Evolutionary conservation across 2,329 filamentous ascomycete species (phyloP).

Genomic region (Apiospora malaysiana): DNA sequence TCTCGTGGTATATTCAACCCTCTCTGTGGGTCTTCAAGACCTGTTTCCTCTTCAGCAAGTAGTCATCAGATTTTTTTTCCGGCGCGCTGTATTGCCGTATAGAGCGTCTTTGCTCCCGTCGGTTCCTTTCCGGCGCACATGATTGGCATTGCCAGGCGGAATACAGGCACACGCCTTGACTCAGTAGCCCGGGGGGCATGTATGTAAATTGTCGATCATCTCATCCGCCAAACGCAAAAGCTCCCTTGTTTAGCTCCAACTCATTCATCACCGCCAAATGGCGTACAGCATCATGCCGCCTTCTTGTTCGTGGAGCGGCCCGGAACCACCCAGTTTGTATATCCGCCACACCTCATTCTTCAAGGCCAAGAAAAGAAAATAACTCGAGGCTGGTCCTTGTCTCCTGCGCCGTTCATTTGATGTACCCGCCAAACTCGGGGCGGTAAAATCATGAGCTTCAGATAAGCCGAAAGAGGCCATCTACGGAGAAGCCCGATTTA

Average conservation of each 20-base stretch:
- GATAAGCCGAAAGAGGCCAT: neutral
- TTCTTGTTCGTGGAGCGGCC: slow-evolving; percentile 7
- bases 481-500: neutral
- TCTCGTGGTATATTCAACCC: neutral
- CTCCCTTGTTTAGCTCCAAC: neutral
- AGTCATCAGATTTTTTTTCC: neutral
- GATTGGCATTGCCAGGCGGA: neutral
- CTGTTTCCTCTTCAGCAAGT: neutral
- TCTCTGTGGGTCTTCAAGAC: neutral
- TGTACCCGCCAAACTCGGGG: neutral
- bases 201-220: neutral
- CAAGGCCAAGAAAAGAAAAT: slow-evolving; percentile 4
- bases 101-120: neutral
- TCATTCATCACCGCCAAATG: slow-evolving; percentile 13
- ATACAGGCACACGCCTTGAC: neutral
- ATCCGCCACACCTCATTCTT: neutral
- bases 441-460: neutral
- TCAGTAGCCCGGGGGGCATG: neutral
- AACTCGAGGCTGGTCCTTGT: neutral
- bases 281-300: neutral
- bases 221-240: neutral
- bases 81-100: neutral
- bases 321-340: neutral
- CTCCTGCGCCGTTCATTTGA: neutral
- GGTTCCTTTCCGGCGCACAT: neutral